These are phyloP conservation scores for Eucalyptus shirleyi DNA, from an alignment of 345 rosid species.

Conservation along the genomic window DNA sequence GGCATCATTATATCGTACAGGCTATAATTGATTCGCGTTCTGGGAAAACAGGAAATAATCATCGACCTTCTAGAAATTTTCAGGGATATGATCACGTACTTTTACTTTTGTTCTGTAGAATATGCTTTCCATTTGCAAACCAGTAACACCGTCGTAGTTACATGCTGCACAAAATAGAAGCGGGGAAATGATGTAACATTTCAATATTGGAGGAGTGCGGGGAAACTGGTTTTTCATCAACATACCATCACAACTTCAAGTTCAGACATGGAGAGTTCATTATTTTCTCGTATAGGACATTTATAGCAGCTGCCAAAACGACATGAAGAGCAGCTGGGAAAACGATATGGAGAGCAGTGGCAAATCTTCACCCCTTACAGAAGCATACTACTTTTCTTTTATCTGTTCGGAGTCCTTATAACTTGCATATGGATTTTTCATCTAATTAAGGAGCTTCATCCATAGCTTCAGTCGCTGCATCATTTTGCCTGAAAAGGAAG, in stretches of 20 bases:
- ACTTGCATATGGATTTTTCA: neutral
- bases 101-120: neutral
- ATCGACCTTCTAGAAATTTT: neutral
- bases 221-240: neutral
- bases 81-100: neutral
- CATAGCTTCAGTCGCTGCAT: neutral
- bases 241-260: neutral
- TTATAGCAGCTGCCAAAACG: neutral
- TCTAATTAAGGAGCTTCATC: neutral
- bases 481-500: neutral
- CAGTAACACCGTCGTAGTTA: neutral
- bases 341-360: neutral
- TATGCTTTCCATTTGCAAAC: neutral
- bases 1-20: neutral
- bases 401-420: neutral
- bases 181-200: too few species aligned
- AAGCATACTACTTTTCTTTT: neutral
- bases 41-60: neutral
- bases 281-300: neutral
- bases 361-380: neutral
- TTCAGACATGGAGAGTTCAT: neutral
- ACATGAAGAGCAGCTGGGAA: neutral
- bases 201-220: neutral
- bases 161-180: neutral
- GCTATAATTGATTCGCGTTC: neutral